These are phyloP conservation scores for Boletus smithii DNA, from an alignment of 1,284 basidiomycete species.

Conservation along the genomic window DNA sequence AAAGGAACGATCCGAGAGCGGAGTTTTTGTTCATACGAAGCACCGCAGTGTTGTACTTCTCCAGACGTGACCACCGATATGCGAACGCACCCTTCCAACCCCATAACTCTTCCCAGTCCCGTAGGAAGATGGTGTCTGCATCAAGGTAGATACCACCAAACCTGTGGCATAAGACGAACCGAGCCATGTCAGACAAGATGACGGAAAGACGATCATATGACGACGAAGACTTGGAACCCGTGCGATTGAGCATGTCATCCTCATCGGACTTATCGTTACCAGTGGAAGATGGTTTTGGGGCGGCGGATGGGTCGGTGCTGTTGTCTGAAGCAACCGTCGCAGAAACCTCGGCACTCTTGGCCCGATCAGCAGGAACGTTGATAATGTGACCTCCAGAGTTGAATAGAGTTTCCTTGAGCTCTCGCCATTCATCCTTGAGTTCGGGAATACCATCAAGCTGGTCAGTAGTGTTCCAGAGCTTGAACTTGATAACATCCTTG, in stretches of 20 bases:
- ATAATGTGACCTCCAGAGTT: conserved; percentile 70
- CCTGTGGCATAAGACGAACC: conserved; percentile 81
- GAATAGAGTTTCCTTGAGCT: conserved; percentile 61
- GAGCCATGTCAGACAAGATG: conserved; percentile 84
- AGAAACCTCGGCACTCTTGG: conserved; percentile 25
- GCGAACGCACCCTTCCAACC: conserved; percentile 86
- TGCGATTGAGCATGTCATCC: conserved; percentile 65
- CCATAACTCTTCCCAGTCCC: conserved; percentile 93
- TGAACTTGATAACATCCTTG: conserved; percentile 78
- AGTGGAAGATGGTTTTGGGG: conserved; percentile 27
- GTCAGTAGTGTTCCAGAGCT: conserved; percentile 88
- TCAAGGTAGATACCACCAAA: conserved; percentile 87
- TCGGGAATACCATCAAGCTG: conserved; percentile 81
- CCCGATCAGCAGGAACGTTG: conserved; percentile 46
- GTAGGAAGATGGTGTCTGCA: conserved; percentile 80
- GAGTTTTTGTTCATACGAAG: conserved; percentile 80
- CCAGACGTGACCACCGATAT: conserved; percentile 79
- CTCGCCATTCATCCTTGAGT: conserved; percentile 74
- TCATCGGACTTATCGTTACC: conserved; percentile 38
- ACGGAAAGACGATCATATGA: conserved; percentile 80
- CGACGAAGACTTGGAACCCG: conserved; percentile 71
- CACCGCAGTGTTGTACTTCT: conserved; percentile 85
- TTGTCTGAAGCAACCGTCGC: conserved; percentile 19
- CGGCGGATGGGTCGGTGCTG: conserved; percentile 20
- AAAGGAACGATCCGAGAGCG: conserved; percentile 78